Base-by-base conservation (phyloP, 2,329 filamentous ascomycete genomes). In the Cercospora sojina region DNA sequence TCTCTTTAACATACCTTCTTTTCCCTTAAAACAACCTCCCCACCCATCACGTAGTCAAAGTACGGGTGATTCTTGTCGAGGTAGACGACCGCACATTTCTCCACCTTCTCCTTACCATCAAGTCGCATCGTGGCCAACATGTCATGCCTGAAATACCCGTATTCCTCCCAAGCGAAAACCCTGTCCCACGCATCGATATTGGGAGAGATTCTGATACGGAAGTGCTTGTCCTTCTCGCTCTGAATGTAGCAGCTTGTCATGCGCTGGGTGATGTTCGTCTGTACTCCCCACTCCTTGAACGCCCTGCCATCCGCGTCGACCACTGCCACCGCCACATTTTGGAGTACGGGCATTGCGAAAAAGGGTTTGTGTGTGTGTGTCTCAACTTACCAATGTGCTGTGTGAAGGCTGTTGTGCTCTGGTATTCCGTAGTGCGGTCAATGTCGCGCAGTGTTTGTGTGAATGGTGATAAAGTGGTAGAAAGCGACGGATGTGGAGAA, bases 81-180 rank as follows among this genome's bases (percentile, higher is more conserved):
- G 43, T 61, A 67, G n/a, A 70, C 18, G 20, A 70, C 61, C 43
- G 16, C 35, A 13, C 59, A 51, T 55, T 58, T 67, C 59, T 68
- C 66, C 18, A 27, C 18, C 16, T n/a, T 59, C 38, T 47, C 25
- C 5, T 64, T 31, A 8, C 62, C 68, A 25, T 70, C 66, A 10
- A 70, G 38, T 20, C 64, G 62, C 8, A 70, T 43, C 3, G 62
- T 67, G 13, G 64, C 66, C 16, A 70, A 53, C 49, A 53, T 53
- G 25, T 53, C 49, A 16, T 53, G 25, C 23, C 13, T 9, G 13
- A 20, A 7, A 20, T 16, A 25, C 41, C 12, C 16, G 10, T 53
- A 25, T 5, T 13, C 23, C 20, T 53, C 20, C 16, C 2, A 25
- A 20, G 20, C 49, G 4, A 25, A 29, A 8, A 13, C 20, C 49